Evolutionary conservation across 305 asterid species (phyloP).

Genomic region (Caryopteris hybrid): DNA sequence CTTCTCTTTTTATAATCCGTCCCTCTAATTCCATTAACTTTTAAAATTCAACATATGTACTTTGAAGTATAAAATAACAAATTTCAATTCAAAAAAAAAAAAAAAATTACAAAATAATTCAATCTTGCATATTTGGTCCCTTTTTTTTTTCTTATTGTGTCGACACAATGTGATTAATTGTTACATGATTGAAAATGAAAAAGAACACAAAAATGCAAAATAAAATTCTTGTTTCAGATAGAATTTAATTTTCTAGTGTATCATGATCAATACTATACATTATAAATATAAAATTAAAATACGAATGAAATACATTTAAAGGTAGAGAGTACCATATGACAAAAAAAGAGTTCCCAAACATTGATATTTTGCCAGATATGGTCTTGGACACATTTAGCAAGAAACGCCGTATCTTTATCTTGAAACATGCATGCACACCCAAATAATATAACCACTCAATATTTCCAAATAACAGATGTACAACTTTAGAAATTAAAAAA

Average conservation of each 20-base stretch:
- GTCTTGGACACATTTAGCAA: conserved; percentile 15
- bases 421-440: conserved; percentile 28
- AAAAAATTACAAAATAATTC: no score
- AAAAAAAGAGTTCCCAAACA: not conserved
- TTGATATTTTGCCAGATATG: conserved; percentile 26
- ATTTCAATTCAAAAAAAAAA: no score
- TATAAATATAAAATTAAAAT: not conserved
- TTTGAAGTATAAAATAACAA: not conserved
- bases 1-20: no score
- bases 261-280: no score
- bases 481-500: conserved; percentile 28
- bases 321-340: not conserved
- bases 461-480: conserved; percentile 27
- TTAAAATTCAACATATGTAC: not conserved
- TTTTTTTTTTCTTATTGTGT: no score
- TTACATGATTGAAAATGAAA: no score
- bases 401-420: conserved; percentile 16
- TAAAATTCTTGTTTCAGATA: not conserved
- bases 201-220: no score
- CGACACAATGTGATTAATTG: no score
- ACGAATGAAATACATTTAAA: not conserved
- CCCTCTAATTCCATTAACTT: not conserved
- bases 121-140: no score
- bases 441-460: conserved; percentile 19
- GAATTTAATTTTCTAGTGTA: not conserved